Base-by-base conservation (phyloP, 2,329 filamentous ascomycete genomes). In the Samsoniella hepiali region DNA sequence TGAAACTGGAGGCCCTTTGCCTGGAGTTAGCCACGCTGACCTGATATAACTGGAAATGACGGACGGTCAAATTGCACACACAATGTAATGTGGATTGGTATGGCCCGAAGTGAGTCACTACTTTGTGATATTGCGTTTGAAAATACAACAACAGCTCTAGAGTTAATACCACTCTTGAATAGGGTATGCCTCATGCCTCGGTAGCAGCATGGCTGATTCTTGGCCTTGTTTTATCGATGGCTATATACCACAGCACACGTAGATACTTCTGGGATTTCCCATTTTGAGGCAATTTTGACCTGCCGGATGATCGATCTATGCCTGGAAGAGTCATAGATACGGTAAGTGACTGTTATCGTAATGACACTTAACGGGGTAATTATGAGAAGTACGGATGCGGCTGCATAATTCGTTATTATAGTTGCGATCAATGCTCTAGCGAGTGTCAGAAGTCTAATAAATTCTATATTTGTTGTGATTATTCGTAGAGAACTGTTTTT, bases 41-140 rank as follows among this genome's bases (percentile, higher is more conserved):
- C 22, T 22, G 22, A 22, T 22, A 22, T 22, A 22, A 22, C 22
- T 22, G 22, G 22, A 22, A 22, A 22, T 22, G 22, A 22, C 22
- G 22, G 22, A 22, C 22, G 22, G 22, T 22, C 22, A 22, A 22
- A 22, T 22, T 22, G 22, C 22, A 22, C 27, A 7, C 60, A 40
- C 17, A 62, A 22, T 3, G 40, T 53, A 40, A 63, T 50, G 34
- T 63, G 60, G 22, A 63, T 51, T 6, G 60, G 60, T 3, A 57
- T 44, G 1, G 60, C 60, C 1, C 57, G 69, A 5, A 72, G 59
- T 22, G 66, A 65, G 38, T 68, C 36, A 11, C 71, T 68, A 8
- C 68, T 68, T 22, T 69, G 62, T 44, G 70, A 70, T 32, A 72
- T 70, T 22, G 70, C 70, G 51, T 72, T 68, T 29, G 69, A 67